phyloP scores from a whole-genome alignment of 78 protist genomes.

The Emiliania huxleyi region DNA sequence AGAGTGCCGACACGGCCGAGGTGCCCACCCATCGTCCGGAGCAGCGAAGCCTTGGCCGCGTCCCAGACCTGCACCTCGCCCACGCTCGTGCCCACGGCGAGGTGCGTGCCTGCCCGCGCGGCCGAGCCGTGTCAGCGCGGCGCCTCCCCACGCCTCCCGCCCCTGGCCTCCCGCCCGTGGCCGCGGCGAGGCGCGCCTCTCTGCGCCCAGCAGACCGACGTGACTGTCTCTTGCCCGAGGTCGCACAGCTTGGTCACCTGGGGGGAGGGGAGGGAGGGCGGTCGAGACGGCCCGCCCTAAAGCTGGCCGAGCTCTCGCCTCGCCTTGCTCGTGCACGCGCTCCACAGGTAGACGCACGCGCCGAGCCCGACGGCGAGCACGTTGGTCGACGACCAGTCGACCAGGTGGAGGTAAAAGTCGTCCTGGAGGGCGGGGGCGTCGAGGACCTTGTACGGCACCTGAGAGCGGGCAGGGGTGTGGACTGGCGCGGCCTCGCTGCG shows the following conservation, averaged over 20 bases:
- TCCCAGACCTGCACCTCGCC: conserved; percentile 60
- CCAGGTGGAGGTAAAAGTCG: conserved; percentile 57
- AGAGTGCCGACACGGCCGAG: conserved; percentile 34
- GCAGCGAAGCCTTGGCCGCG: neutral
- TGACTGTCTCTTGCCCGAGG: conserved; percentile 2
- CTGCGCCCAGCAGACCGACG: conserved; percentile 24
- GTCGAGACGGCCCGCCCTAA: too few species aligned
- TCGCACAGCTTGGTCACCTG: conserved; percentile 45
- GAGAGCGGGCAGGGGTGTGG: too few species aligned
- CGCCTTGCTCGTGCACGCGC: conserved; percentile 44
- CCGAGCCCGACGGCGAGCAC: conserved; percentile 66
- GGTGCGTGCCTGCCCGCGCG: too few species aligned
- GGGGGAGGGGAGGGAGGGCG: too few species aligned
- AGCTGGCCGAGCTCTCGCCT: too few species aligned
- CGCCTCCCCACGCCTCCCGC: too few species aligned
- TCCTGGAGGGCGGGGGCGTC: neutral
- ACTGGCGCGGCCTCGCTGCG: too few species aligned
- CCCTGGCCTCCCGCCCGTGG: too few species aligned
- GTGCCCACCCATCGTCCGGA: conserved; percentile 55
- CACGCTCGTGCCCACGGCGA: conserved; percentile 55
- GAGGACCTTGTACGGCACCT: neutral
- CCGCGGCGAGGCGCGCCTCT: too few species aligned
- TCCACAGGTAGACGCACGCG: conserved; percentile 49
- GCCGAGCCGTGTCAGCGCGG: too few species aligned
- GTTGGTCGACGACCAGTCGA: conserved; percentile 50